Base-by-base conservation (phyloP, 805 yeast genomes). In the Saccharomycodes ludwigii region DNA sequence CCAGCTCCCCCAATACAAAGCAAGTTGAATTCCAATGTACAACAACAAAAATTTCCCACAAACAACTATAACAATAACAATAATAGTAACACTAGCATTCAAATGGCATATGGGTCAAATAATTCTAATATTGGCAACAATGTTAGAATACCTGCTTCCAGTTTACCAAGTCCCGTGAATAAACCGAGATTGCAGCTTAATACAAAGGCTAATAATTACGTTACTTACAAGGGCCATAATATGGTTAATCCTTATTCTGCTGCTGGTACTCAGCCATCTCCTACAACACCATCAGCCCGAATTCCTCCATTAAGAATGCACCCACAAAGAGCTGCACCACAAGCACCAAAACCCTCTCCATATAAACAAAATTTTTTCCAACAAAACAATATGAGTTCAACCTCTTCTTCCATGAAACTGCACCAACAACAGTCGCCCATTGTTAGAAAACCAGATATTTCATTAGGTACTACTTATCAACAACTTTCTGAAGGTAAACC, bases 1-100 rank as follows among this genome's bases (percentile, higher is more conserved):
- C 78, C 77, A 5, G 63, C 71, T 5, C 76, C 75, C 2, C 75
- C 74, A 15, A 42, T 16, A n/a, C 4, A 18, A 24, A 6, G 5
- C 21, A 15, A 6, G 6, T 15, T 7, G 18, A 5, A 12, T 4
- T 16, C 11, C 19, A 25, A 14, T 11, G 18, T 15, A 7, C 30
- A 30, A 21, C 37, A 36, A 24, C 24, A 18, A 19, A 35, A 30
- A 22, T 29, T 6, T n/a, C 31, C 18, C 8, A 4, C 19, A 4
- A 25, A 24, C 26, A 24, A 16, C 10, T 14, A 5, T 20, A 14
- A 13, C 18, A 15, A 25, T 12, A 11, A 10, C 28, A 25, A 25
- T n/a, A 25, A 5, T 17, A 25, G 24, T 21, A 21, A 21, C 11
- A 21, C 18, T 27, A 27, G 11, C n/a, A 24, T 8, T n/a, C 13